phyloP scores from a whole-genome alignment of 805 yeast genomes.

The Ogataea ganodermae region DNA sequence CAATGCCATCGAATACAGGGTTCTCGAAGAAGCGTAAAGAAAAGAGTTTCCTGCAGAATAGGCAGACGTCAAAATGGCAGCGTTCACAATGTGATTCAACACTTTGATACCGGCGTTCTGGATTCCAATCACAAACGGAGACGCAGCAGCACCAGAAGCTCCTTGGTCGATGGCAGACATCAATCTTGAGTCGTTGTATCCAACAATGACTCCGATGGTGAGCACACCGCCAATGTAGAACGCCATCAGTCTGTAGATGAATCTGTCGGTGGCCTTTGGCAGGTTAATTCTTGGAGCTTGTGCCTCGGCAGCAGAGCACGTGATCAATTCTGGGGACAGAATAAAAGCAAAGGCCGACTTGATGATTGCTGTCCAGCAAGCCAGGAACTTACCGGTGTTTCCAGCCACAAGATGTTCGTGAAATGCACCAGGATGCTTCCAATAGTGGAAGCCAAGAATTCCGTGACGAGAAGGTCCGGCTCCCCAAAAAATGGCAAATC shows the following conservation, averaged over 20 bases:
- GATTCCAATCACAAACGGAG: constrained; percentile 68
- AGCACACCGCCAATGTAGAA: constrained; percentile 61
- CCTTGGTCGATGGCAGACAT: constrained; percentile 47
- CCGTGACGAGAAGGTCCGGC: constrained; percentile 58
- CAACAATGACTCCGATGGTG: constrained; percentile 61
- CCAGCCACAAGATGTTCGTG: constrained; percentile 52
- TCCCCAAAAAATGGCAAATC: constrained; percentile 60
- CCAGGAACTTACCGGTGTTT: constrained; percentile 60
- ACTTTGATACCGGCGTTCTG: constrained; percentile 60
- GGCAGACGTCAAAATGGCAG: constrained; percentile 61
- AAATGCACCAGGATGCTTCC: constrained; percentile 53
- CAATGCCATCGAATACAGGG: constrained; percentile 42
- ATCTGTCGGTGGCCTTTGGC: constrained; percentile 61
- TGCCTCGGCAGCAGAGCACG: constrained; percentile 59
- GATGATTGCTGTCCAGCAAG: constrained; percentile 61
- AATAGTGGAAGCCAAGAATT: constrained; percentile 66
- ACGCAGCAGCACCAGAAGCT: constrained; percentile 55
- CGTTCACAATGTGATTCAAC: constrained; percentile 63
- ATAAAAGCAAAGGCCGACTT: constrained; percentile 69
- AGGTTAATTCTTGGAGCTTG: constrained; percentile 59
- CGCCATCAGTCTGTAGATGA: constrained; percentile 59
- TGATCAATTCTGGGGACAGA: constrained; percentile 63
- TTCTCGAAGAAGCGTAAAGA: constrained; percentile 45
- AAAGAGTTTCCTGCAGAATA: constrained; percentile 50
- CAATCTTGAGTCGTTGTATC: constrained; percentile 51